Conservation (phyloP, 441 rosid species). For the Erodium texanum region DNA sequence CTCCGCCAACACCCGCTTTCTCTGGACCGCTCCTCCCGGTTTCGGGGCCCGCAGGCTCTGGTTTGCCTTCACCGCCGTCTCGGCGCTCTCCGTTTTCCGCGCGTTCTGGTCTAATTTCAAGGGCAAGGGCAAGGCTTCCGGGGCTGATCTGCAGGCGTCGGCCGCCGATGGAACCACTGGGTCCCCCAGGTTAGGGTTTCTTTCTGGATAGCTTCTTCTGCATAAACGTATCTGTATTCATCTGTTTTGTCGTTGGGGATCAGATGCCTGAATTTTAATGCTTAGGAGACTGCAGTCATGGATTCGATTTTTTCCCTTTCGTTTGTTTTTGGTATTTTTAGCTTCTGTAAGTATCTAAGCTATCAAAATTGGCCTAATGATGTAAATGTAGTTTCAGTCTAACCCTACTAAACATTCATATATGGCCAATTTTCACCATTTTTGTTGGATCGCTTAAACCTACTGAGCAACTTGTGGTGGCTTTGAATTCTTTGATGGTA, state of each 20-base stretch:
- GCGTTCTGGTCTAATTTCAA: conserved; percentile 58
- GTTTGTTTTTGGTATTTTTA: neutral
- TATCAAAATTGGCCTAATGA: neutral
- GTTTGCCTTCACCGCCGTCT: conserved; percentile 89
- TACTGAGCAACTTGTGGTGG: neutral
- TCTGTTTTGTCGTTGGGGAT: neutral
- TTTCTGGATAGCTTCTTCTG: neutral
- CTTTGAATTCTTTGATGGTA: neutral
- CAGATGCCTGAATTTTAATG: neutral
- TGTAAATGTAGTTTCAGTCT: neutral
- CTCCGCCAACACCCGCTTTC: too few species aligned
- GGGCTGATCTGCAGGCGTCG: neutral
- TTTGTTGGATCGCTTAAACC: neutral
- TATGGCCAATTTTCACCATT: too few species aligned
- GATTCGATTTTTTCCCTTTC: neutral
- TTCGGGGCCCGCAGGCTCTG: conserved; percentile 92
- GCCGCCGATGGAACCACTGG: conserved; percentile 20
- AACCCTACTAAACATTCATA: neutral
- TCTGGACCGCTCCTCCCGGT: conserved; percentile 86
- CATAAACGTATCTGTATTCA: neutral
- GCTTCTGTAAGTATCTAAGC: neutral
- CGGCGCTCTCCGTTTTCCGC: conserved; percentile 77
- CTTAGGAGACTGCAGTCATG: neutral
- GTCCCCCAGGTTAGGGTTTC: conserved; percentile 32
- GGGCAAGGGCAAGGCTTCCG: conserved; percentile 20